A percentile compares a stretch with the other conserved stretches of the same genome.
These are phyloP conservation scores for Echinochloa phyllopogon DNA, from an alignment of 176 grass and related monocot genomes.

Conservation along the genomic window DNA sequence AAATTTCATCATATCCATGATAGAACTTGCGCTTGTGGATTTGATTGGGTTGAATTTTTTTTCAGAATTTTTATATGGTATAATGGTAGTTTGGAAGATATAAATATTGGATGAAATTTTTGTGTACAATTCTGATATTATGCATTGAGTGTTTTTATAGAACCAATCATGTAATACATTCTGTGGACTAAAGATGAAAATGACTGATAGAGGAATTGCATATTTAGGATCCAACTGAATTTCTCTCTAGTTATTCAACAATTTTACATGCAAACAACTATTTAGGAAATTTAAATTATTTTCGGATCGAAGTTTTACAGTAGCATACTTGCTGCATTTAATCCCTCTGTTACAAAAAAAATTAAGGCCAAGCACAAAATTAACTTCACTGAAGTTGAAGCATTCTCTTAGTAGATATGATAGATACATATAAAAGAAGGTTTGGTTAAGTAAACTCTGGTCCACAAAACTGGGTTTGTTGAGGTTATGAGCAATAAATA, in stretches of 20 bases:
- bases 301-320: not conserved
- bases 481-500: not conserved
- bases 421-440: slow-evolving; percentile 10
- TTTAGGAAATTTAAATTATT: not conserved
- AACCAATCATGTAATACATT: not conserved
- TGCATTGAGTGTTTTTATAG: not conserved
- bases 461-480: not conserved
- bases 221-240: slow-evolving; percentile 4
- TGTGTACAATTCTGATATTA: slow-evolving; percentile 18
- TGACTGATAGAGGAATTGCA: not conserved
- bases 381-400: not conserved
- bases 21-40: slow-evolving; percentile 21
- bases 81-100: not conserved
- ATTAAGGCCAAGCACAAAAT: not conserved
- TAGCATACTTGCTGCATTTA: slow-evolving; percentile 14
- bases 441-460: not conserved
- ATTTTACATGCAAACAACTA: not conserved
- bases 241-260: not conserved
- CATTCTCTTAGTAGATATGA: not conserved
- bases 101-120: slow-evolving; percentile 8
- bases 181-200: slow-evolving; percentile 13
- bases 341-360: not conserved
- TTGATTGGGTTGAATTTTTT: not conserved
- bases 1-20: slow-evolving; percentile 15
- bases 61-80: slow-evolving; percentile 13